These are phyloP conservation scores for Penicillium frequentans DNA, from an alignment of 2,329 filamentous ascomycete species.

Conservation along the genomic window DNA sequence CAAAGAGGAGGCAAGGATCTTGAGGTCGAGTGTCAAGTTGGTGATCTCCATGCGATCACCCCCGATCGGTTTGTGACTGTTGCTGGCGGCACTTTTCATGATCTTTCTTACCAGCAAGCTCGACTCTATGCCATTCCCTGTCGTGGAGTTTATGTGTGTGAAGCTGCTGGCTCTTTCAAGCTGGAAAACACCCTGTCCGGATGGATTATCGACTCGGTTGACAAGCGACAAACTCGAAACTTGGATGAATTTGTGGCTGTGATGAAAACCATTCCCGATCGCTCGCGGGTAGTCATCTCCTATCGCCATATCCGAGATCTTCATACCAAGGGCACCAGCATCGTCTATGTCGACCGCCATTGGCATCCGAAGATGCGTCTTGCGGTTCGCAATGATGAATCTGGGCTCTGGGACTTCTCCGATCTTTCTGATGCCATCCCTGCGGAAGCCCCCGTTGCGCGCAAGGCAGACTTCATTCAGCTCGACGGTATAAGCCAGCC, in stretches of 20 bases:
- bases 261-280: slow-evolving; percentile 79
- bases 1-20: slow-evolving; percentile 87
- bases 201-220: slow-evolving; percentile 89
- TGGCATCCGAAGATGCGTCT: slow-evolving; percentile 95
- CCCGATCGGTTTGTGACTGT: slow-evolving; percentile 95
- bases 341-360: slow-evolving; percentile 90
- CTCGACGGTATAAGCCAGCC: slow-evolving; percentile 85
- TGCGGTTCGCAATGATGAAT: slow-evolving; percentile 83
- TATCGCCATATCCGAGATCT: slow-evolving; percentile 95
- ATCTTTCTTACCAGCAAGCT: slow-evolving; percentile 97
- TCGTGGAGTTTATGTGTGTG: slow-evolving; percentile 91
- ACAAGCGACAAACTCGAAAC: slow-evolving; percentile 87
- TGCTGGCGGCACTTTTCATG: slow-evolving; percentile 90
- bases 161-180: slow-evolving; percentile 91
- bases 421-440: slow-evolving; percentile 81
- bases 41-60: slow-evolving; percentile 89
- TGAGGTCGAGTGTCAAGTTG: slow-evolving; percentile 79
- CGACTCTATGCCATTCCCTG: slow-evolving; percentile 89
- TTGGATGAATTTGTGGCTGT: slow-evolving; percentile 87
- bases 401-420: slow-evolving; percentile 91
- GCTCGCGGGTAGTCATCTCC: slow-evolving; percentile 82
- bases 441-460: slow-evolving; percentile 67
- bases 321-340: slow-evolving; percentile 89
- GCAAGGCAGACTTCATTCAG: slow-evolving; percentile 87
- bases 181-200: slow-evolving; percentile 89